Percentiles rank a stretch among this genome's conserved stretches.
These are phyloP conservation scores for Tinospora cordifolia DNA, from an alignment of 164 flowering plant species.

Conservation along the genomic window DNA sequence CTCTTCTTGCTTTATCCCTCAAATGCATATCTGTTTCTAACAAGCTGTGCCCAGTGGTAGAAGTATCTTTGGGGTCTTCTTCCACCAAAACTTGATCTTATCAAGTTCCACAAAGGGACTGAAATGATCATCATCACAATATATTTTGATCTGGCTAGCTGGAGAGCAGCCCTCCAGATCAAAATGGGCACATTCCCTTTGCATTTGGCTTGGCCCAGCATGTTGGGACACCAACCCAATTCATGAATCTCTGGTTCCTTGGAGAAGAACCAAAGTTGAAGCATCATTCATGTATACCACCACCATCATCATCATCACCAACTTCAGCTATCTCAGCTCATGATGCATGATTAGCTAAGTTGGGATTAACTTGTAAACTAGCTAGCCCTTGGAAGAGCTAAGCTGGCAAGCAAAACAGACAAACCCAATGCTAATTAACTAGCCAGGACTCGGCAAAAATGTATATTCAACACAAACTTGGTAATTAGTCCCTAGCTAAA, in stretches of 20 bases:
- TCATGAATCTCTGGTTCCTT: background rate
- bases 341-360: slow-evolving; percentile 16
- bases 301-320: slow-evolving; percentile 12
- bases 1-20: slow-evolving; percentile 10
- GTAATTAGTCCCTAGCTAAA: slow-evolving; percentile 19
- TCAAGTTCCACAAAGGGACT: slow-evolving; percentile 48
- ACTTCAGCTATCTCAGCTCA: slow-evolving; percentile 19
- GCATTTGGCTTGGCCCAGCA: slow-evolving; percentile 11
- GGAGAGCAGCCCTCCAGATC: slow-evolving; percentile 19
- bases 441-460: slow-evolving; percentile 25
- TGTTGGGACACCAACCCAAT: slow-evolving; percentile 7
- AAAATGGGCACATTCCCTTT: slow-evolving; percentile 10
- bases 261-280: slow-evolving; percentile 26
- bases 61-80: slow-evolving; percentile 26
- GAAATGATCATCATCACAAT: slow-evolving; percentile 1
- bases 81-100: slow-evolving; percentile 7
- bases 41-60: slow-evolving; percentile 16
- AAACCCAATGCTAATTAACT: slow-evolving; percentile 16
- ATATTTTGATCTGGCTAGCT: slow-evolving; percentile 13
- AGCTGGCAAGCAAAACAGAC: slow-evolving; percentile 7
- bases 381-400: slow-evolving; percentile 35
- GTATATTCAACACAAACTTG: slow-evolving; percentile 27
- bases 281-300: slow-evolving; percentile 13
- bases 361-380: slow-evolving; percentile 14
- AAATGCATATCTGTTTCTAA: slow-evolving; percentile 14